phyloP scores from a whole-genome alignment of 345 rosid genomes.

The Mercurialis annua region DNA sequence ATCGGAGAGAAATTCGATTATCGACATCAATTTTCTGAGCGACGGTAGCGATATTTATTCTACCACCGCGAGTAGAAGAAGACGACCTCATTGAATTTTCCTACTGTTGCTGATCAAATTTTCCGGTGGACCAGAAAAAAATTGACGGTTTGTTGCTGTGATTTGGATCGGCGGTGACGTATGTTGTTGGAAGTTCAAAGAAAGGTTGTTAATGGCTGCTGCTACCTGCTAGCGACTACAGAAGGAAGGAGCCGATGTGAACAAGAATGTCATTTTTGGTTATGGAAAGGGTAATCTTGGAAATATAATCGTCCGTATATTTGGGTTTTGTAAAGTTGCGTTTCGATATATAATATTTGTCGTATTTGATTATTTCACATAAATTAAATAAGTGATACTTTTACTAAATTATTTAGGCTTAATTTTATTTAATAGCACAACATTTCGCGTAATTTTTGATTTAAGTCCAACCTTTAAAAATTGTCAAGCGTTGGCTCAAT shows the following conservation, averaged over 20 bases:
- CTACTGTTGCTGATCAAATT: neutral
- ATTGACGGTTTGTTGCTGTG: neutral
- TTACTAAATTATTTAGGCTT: too few relatives aligned
- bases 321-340: too few relatives aligned
- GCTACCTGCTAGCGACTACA: neutral
- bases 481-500: too few relatives aligned
- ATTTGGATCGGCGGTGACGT: conserved; percentile 10
- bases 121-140: conserved; percentile 25
- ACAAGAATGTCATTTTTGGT: conserved; percentile 30
- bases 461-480: too few relatives aligned
- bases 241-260: conserved; percentile 4
- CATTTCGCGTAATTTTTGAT: too few relatives aligned
- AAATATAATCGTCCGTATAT: neutral
- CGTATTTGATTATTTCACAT: too few relatives aligned
- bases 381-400: too few relatives aligned
- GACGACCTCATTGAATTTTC: conserved; percentile 44
- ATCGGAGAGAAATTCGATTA: conserved; percentile 73
- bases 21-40: conserved; percentile 76
- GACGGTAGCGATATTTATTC: conserved; percentile 65
- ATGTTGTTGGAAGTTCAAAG: neutral
- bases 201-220: conserved; percentile 37
- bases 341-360: too few relatives aligned
- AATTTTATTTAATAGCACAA: too few relatives aligned
- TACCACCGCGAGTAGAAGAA: conserved; percentile 33
- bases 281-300: conserved; percentile 28